Base-by-base conservation (phyloP, 2,329 filamentous ascomycete genomes). In the Xylariaceae sp. region DNA sequence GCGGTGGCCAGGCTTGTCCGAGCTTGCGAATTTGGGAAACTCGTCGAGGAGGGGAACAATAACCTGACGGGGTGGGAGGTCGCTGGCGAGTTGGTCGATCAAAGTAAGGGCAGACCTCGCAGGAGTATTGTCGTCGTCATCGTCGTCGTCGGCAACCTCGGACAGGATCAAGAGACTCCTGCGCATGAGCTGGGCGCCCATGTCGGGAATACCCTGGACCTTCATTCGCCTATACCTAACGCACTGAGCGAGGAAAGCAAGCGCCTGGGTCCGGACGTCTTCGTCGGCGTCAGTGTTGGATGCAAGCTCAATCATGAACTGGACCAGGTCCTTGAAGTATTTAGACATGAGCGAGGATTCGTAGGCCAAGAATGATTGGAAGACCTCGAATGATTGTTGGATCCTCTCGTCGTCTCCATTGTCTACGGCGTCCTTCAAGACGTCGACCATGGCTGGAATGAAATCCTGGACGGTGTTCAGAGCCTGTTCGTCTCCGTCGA, bases 161-260 rank as follows among this genome's bases (percentile, higher is more conserved):
- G 89, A 89, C 47, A 91, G 82, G 54, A 97, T 91, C 60, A 91
- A 79, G 66, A 97, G 80, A 60, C 86, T 83, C 71, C 90, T 93
- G 62, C 85, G 74, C 54, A 91, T 96, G 52, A 98, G 78, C 63
- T 89, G 81, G 57, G 91, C 83, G 45, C 89, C 90, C 63, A 97
- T 81, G 42, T 79, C 77, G 63, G 83, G 85, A 68, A 96, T 83
- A 47, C 79, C 87, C 71, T 97, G 93, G 41, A 97, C 83, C 78
- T 96, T 96, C 71, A 96, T 84, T 65, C 93, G 94, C 60, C 91
- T 83, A 72, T 91, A 96, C 50, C 87, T 83, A 19, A 95, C 87
- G 51, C 81, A 85, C 71, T 96, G 89, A 71, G 95, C 90, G 45
- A 98, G 77, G 79, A 96, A 96, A 48, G 87, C 87, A 47, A 98